phyloP scores from a whole-genome alignment of 1,284 basidiomycete genomes.

The Leccinum subrobustum region DNA sequence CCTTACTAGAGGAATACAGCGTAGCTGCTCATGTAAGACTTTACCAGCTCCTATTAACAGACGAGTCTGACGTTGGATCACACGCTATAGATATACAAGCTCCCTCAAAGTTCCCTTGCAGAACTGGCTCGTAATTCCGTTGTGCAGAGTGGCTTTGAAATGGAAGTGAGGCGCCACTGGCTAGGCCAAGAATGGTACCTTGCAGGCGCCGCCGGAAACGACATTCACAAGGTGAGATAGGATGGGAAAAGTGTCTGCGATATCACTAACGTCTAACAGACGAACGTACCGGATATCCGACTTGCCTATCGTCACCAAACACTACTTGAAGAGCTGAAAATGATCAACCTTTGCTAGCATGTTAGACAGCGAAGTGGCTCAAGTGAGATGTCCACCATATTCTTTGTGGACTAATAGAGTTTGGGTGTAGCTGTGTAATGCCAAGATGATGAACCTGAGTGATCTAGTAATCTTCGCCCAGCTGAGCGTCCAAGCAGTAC shows the following conservation, averaged over 20 bases:
- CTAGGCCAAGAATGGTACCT: slow-evolving; percentile 88
- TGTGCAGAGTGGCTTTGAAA: slow-evolving; percentile 96
- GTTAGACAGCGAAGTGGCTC: slow-evolving; percentile 11
- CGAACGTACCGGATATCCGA: slow-evolving; percentile 93
- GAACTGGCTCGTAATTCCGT: slow-evolving; percentile 97
- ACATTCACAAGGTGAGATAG: slow-evolving; percentile 78
- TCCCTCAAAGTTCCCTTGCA: slow-evolving; percentile 80
- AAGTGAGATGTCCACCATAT: neutral
- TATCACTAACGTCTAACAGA: slow-evolving; percentile 41
- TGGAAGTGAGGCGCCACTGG: slow-evolving; percentile 99
- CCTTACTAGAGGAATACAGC: slow-evolving; percentile 94
- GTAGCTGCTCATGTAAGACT: slow-evolving; percentile 88
- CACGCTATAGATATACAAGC: slow-evolving; percentile 76
- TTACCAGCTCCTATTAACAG: slow-evolving; percentile 1
- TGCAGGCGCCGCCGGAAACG: slow-evolving; percentile 85
- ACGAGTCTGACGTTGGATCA: slow-evolving; percentile 1
- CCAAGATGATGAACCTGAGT: neutral
- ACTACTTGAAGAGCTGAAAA: slow-evolving; percentile 80
- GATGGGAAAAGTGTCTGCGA: slow-evolving; percentile 1
- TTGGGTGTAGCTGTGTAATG: neutral
- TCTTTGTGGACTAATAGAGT: neutral
- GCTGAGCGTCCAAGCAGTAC: neutral
- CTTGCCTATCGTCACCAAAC: slow-evolving; percentile 90
- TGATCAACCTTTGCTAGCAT: slow-evolving; percentile 45
- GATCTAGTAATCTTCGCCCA: neutral